Evolutionary conservation across 2,329 filamentous ascomycete species (phyloP), one percentile per base, ranked within the genome.

Genomic region (Colletotrichum sp.): DNA sequence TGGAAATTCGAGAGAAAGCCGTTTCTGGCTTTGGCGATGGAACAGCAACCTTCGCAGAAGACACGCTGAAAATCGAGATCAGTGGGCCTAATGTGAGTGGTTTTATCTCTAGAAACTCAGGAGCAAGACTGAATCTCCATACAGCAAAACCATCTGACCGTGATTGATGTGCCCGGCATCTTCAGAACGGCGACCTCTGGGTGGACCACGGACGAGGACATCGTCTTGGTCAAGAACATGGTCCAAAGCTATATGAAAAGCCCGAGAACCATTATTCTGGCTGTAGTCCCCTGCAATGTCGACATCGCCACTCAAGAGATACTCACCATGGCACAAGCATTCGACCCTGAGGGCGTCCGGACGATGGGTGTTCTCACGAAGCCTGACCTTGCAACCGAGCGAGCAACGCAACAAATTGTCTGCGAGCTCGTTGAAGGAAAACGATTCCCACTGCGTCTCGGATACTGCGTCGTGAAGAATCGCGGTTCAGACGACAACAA

Each of bases 281-380:
- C 88, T 0, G 87, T 90, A 0, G 77, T 86, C 0, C 84, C 86
- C 0, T 83, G 84, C 65, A 87, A 82, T 16, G 82, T 81, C 0
- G 85, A 88, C n/a, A 82, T 86, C 6, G 83, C 84, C 0, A 87
- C 84, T 0, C 85, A 87, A n/a, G 84, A 85, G 71, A 85, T 87
- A 10, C 71, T 87, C 2, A 81, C 82, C 0, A 79, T 83, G 3
- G 84, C 85, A 0, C 80, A 83, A 6, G 80, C 82, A 0, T 81
- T 74, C 0, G 89, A 90, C 16, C 83, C 85, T 0, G 68, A 82
- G 0, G 87, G 88, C 0, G 72, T 80, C 4, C 77, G 88, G 0
- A 90, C 88, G 0, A 80, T 90, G 13, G 87, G 86, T 0, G 86
- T 90, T 0, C 83, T 93, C 1, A 93, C 92, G 0, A 93, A 93